Base-by-base conservation (phyloP, 805 yeast species). In the Monosporozyma unispora region DNA sequence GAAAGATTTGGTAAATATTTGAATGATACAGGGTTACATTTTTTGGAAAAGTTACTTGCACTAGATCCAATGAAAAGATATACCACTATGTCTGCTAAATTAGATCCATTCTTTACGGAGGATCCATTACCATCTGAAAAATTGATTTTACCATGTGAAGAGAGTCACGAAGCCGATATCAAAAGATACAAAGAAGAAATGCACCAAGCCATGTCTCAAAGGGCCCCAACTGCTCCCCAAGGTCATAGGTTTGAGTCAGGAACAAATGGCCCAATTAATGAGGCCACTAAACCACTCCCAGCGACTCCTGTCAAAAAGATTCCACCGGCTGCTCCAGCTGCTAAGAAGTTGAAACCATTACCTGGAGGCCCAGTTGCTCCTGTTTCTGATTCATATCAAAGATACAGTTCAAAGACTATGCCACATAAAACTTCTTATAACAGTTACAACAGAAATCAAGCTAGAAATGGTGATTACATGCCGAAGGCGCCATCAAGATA, bases 81-180 rank as follows among this genome's bases (percentile, higher is more conserved):
- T 44, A 89, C 95, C 48, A 96, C 98, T 0, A 64, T 76, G 52
- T 86, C 81, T 48, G 96, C 96, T 0, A 65, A 87, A 45, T 70
- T 76, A 14, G 89, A 87, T 56, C 71, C 68, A 1, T 93, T 82
- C 69, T 89, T 93, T 67, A 70, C 63, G 16, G 70, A 70, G 3
- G 81, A 75, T 0, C 97, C 97, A 0, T 54, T 76, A 21, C 88
- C 96, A 12, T 78, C 81, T 0, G 59, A 60, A 6, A 77, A 76
- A 18, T 68, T 89, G 22, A 54, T 48, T n/a, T 84, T 88, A 3
- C 75, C 75, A 27, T 84, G 84, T 55, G 90, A 84, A 55, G 95
- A 90, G 54, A 80, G 95, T 53, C 97, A 93, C 64, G 98, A 91
- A 65, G 77, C 89, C 23, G 96, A 88, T 66, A 79, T 79, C 45